phyloP scores from a whole-genome alignment of 345 rosid genomes.

The Salix brachista region DNA sequence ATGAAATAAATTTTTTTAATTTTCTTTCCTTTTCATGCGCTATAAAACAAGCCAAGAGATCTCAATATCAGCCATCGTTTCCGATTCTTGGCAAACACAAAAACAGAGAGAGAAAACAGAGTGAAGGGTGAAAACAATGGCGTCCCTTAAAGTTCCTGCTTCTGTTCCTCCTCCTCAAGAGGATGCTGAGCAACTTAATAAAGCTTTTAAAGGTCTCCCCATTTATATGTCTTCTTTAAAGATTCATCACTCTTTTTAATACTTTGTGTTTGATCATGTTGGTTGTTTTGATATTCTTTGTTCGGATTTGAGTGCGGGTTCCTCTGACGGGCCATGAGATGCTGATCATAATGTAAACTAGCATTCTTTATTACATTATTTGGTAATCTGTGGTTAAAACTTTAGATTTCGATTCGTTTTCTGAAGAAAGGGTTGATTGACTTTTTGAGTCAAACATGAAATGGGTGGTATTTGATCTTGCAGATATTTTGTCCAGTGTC shows the following conservation, averaged over 20 bases:
- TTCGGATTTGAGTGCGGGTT: background rate
- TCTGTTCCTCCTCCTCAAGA: conserved; percentile 66
- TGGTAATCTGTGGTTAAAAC: background rate
- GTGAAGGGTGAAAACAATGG: conserved; percentile 46
- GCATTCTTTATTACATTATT: background rate
- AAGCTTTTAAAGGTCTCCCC: conserved; percentile 64
- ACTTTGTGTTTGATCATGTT: background rate
- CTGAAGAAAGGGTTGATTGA: background rate
- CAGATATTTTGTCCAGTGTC: background rate
- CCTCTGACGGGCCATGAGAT: background rate
- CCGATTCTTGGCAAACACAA: conserved; percentile 13
- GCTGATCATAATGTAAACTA: background rate
- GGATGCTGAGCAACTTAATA: conserved; percentile 84
- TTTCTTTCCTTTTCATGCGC: background rate
- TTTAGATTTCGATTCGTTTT: background rate
- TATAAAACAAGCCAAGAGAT: background rate
- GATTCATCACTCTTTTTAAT: background rate
- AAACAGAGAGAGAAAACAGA: background rate
- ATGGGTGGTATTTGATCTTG: background rate
- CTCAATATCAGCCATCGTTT: background rate
- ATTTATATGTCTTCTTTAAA: background rate
- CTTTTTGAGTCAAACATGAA: background rate
- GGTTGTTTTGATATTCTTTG: background rate
- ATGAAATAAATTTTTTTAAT: background rate
- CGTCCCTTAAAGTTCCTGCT: conserved; percentile 60